Evolutionary conservation across 1,284 basidiomycete species (phyloP).

Genomic region (Gymnopus androsaceus): DNA sequence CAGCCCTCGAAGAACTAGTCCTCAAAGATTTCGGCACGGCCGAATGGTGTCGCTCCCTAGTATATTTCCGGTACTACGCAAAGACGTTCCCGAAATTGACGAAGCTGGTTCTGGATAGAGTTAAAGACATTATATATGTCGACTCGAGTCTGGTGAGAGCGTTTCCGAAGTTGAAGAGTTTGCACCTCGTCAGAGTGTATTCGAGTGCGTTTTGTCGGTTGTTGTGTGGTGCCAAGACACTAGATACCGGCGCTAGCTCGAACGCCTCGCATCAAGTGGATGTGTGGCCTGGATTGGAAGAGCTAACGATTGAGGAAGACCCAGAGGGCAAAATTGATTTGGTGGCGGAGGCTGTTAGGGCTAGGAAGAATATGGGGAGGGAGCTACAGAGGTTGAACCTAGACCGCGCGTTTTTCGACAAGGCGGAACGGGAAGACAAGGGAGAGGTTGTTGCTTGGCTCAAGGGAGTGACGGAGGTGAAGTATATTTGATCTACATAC

Average conservation of each 20-base stretch:
- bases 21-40: slow-evolving; percentile 18
- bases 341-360: slow-evolving; percentile 12
- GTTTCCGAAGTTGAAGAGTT: slow-evolving; percentile 16
- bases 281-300: slow-evolving; percentile 17
- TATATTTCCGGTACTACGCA: slow-evolving; percentile 20
- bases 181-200: slow-evolving; percentile 15
- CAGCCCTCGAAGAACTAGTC: slow-evolving; percentile 15
- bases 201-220: slow-evolving; percentile 19
- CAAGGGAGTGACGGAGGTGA: neutral
- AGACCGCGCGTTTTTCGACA: slow-evolving; percentile 11
- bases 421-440: neutral
- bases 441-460: neutral
- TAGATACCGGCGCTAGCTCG: slow-evolving; percentile 4
- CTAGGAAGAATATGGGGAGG: slow-evolving; percentile 11
- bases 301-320: slow-evolving; percentile 15
- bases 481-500: neutral
- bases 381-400: slow-evolving; percentile 8
- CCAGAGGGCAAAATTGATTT: slow-evolving; percentile 12
- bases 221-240: slow-evolving; percentile 15
- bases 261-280: slow-evolving; percentile 10
- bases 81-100: slow-evolving; percentile 16
- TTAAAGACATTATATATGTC: slow-evolving; percentile 19
- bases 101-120: slow-evolving; percentile 12
- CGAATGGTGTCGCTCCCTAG: slow-evolving; percentile 20
- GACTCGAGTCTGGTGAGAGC: slow-evolving; percentile 19